A percentile compares a stretch with the other conserved stretches of the same genome.
Conservation (phyloP, 192 early-diverging fungal species). For the Umbelopsis sp. region DNA sequence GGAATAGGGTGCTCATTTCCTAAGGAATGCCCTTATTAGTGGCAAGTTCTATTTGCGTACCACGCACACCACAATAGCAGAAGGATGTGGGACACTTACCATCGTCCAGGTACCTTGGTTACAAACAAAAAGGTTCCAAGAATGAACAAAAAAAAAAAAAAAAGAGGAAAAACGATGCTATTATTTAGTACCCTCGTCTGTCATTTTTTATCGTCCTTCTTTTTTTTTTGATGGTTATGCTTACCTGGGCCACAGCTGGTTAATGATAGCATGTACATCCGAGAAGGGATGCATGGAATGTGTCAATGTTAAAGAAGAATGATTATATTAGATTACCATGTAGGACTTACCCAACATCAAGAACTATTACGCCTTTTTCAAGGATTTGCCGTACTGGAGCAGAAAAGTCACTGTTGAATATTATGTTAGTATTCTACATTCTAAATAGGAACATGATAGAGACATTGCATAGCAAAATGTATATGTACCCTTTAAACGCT, state of each 20-base stretch:
- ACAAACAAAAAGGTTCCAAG: neutral
- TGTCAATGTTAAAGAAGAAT: neutral
- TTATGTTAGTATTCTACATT: neutral
- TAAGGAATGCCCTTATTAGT: neutral
- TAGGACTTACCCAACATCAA: constrained; percentile 28
- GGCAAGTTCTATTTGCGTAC: neutral
- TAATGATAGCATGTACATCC: neutral
- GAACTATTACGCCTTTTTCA: constrained; percentile 28
- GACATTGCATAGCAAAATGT: neutral
- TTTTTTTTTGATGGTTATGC: neutral
- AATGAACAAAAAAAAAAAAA: too few species aligned
- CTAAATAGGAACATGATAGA: neutral
- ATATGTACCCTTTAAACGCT: constrained; percentile 25
- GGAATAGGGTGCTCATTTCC: constrained; percentile 36
- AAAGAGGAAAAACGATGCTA: neutral
- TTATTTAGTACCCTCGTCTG: neutral
- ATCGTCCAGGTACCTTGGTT: constrained; percentile 37
- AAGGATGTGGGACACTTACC: neutral
- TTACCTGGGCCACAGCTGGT: constrained; percentile 11
- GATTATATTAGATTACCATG: neutral
- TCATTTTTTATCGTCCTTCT: neutral
- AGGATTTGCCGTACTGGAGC: constrained; percentile 20
- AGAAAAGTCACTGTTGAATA: constrained; percentile 20
- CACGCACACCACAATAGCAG: neutral
- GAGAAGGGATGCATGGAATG: neutral